phyloP scores from a whole-genome alignment of 345 rosid species.

The Corchorus capsularis region DNA sequence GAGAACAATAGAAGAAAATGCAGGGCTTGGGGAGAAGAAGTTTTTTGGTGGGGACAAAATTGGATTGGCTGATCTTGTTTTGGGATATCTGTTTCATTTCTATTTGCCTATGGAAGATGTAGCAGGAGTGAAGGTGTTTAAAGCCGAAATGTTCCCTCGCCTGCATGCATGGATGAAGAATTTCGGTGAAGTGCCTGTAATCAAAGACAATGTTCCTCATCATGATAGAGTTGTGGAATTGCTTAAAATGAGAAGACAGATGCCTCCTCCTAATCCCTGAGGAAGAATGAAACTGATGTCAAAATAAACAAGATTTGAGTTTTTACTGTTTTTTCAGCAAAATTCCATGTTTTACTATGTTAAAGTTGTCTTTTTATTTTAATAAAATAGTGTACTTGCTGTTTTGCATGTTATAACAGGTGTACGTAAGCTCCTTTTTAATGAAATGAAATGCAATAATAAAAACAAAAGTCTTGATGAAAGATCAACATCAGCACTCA shows the following conservation, averaged over 20 bases:
- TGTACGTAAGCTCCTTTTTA: no score
- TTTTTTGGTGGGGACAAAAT: slow-evolving; percentile 20
- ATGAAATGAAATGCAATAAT: no score
- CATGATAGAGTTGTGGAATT: not conserved
- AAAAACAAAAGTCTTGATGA: no score
- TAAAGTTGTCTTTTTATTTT: no score
- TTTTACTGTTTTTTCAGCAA: no score
- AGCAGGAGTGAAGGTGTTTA: not conserved
- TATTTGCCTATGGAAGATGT: slow-evolving; percentile 3
- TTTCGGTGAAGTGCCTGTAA: not conserved
- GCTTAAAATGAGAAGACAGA: not conserved
- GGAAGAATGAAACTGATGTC: no score
- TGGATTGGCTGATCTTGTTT: slow-evolving; percentile 16
- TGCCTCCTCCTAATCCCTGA: not conserved
- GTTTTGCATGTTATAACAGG: no score
- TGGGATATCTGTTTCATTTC: slow-evolving; percentile 14
- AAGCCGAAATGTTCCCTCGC: slow-evolving; percentile 21
- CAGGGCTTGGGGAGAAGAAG: slow-evolving; percentile 11
- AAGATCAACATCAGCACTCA: no score
- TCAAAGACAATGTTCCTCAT: slow-evolving; percentile 23
- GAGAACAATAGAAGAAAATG: slow-evolving; percentile 13
- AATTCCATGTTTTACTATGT: no score
- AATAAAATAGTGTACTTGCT: no score
- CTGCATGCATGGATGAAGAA: slow-evolving; percentile 8
- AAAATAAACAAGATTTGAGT: no score